These are phyloP conservation scores for Pascua guehoae DNA, from an alignment of 1,284 basidiomycete species.

Conservation along the genomic window DNA sequence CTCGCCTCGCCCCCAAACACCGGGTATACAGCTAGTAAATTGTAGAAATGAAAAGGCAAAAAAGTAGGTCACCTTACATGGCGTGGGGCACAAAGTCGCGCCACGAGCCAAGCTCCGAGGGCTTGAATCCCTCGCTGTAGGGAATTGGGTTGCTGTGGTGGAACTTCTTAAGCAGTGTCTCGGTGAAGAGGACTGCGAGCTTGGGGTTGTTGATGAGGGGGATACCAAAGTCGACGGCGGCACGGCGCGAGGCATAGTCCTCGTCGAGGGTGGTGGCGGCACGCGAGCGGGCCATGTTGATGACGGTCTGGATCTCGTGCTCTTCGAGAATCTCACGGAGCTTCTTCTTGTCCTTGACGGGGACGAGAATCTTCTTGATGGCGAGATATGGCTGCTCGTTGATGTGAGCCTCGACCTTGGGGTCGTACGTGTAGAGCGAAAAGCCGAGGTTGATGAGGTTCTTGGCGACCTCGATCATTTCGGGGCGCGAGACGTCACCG, in stretches of 20 bases:
- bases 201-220: slow-evolving; percentile 82
- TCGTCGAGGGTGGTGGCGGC: slow-evolving; percentile 79
- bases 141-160: slow-evolving; percentile 72
- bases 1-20: background rate
- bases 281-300: slow-evolving; percentile 84
- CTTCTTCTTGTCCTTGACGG: slow-evolving; percentile 93
- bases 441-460: slow-evolving; percentile 98
- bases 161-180: slow-evolving; percentile 84
- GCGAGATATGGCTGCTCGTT: slow-evolving; percentile 72
- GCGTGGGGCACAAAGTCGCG: slow-evolving; percentile 69
- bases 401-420: slow-evolving; percentile 83
- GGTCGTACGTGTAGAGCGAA: slow-evolving; percentile 69
- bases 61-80: background rate
- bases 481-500: slow-evolving; percentile 85
- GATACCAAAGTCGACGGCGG: slow-evolving; percentile 86
- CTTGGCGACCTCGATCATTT: slow-evolving; percentile 70
- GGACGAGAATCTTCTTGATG: slow-evolving; percentile 88
- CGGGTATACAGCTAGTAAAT: slow-evolving; percentile 1
- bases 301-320: slow-evolving; percentile 90
- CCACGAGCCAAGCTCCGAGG: slow-evolving; percentile 91
- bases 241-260: slow-evolving; percentile 91
- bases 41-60: background rate
- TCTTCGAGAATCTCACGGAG: slow-evolving; percentile 77
- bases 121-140: slow-evolving; percentile 85
- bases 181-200: slow-evolving; percentile 85